A percentile compares a stretch with the other conserved stretches of the same genome.
phyloP scores from a whole-genome alignment of 345 rosid genomes.

The Erodium maritimum region DNA sequence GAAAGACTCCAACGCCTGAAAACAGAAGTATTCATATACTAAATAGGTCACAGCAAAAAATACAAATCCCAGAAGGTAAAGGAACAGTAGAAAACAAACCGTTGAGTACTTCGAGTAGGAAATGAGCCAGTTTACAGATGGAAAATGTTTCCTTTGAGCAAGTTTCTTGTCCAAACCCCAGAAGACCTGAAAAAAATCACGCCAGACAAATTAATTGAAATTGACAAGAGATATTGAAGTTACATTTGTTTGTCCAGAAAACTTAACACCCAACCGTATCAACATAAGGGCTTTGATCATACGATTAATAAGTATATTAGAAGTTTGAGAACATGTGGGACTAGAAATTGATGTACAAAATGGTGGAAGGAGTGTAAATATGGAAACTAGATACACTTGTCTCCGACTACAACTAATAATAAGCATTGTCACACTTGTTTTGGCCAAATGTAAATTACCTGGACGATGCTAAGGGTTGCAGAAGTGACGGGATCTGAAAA shows the following conservation, averaged over 20 bases:
- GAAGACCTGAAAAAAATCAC: conserved; percentile 96
- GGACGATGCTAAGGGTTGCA: conserved; percentile 98
- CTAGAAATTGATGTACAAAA: too few species aligned
- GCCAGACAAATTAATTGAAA: conserved; percentile 13
- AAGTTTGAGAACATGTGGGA: too few species aligned
- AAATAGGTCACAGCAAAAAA: not conserved
- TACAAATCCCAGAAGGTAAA: not conserved
- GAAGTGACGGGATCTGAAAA: conserved; percentile 99
- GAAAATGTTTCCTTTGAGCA: conserved; percentile 99
- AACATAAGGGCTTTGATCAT: not conserved
- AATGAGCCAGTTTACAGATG: conserved; percentile 98
- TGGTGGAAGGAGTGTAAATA: too few species aligned
- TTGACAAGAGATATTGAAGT: not conserved
- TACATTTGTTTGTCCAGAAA: not conserved
- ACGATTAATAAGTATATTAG: too few species aligned
- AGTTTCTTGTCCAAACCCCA: conserved; percentile 99
- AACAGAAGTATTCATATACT: conserved; percentile 4
- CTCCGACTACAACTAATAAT: too few species aligned
- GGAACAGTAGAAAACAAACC: conserved; percentile 34
- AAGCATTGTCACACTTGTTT: too few species aligned
- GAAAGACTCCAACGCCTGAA: conserved; percentile 90
- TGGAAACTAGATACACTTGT: too few species aligned
- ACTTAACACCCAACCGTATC: not conserved
- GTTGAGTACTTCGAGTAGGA: conserved; percentile 94
- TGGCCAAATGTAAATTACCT: conserved; percentile 32